Conservation (phyloP, 805 yeast species). For the Yamadazyma olivae region DNA sequence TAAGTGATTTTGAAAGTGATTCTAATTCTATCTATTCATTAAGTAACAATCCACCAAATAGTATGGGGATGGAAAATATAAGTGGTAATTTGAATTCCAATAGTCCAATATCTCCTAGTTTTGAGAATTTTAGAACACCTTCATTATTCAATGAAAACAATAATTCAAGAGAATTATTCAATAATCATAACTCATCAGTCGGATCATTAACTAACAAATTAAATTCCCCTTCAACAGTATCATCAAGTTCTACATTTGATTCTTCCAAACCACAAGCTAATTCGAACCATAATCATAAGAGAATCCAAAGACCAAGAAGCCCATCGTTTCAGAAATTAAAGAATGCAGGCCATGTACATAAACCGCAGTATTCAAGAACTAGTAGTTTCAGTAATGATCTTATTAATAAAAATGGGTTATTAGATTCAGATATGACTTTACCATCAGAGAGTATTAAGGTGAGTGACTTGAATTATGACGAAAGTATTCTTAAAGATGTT, state of each 20-base stretch:
- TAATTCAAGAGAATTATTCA: slow-evolving; percentile 3
- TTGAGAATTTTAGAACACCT: slow-evolving; percentile 4
- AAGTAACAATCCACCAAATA: slow-evolving; percentile 2
- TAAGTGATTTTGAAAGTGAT: slow-evolving; percentile 23
- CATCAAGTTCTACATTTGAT: slow-evolving; percentile 6
- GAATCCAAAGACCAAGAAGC: slow-evolving; percentile 11
- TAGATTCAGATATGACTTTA: slow-evolving; percentile 5
- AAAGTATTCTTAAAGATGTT: slow-evolving; percentile 2
- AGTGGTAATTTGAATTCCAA: background rate
- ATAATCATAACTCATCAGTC: slow-evolving; percentile 11
- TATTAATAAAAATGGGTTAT: slow-evolving; percentile 3
- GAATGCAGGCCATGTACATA: slow-evolving; percentile 18
- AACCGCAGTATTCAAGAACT: slow-evolving; percentile 13
- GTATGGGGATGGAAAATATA: background rate
- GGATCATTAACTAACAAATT: slow-evolving; percentile 24
- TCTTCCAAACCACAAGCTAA: background rate
- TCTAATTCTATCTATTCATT: slow-evolving; percentile 18
- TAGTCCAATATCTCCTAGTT: background rate
- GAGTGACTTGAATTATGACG: slow-evolving; percentile 8
- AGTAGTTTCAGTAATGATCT: slow-evolving; percentile 8
- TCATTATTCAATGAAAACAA: slow-evolving; percentile 9
- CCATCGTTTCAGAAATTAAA: slow-evolving; percentile 15
- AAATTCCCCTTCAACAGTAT: slow-evolving; percentile 16
- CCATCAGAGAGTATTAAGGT: slow-evolving; percentile 9
- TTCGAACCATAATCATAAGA: background rate